Evolutionary conservation across 805 yeast species (phyloP).

Genomic region (Saturnispora quitensis): DNA sequence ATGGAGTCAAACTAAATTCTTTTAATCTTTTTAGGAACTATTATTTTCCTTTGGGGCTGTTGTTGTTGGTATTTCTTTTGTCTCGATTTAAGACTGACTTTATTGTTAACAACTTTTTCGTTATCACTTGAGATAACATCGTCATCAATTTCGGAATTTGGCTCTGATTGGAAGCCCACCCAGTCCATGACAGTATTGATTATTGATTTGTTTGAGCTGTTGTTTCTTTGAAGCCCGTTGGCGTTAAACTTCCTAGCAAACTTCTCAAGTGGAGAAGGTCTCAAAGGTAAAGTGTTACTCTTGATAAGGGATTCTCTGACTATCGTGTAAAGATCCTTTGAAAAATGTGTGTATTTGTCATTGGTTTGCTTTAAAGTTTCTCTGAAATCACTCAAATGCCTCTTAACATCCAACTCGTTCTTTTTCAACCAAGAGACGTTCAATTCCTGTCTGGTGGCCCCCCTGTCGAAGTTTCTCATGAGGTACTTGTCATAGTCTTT

Average conservation of each 20-base stretch:
- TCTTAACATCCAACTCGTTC: slow-evolving; percentile 89
- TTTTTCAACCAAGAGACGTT: slow-evolving; percentile 97
- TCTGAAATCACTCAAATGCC: slow-evolving; percentile 81
- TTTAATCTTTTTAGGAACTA: slow-evolving; percentile 1
- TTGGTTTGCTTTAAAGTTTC: slow-evolving; percentile 76
- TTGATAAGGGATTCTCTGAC: slow-evolving; percentile 56
- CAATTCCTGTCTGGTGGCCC: slow-evolving; percentile 92
- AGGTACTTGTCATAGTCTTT: slow-evolving; percentile 93
- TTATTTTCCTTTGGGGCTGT: slow-evolving; percentile 6
- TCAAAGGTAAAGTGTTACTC: slow-evolving; percentile 9
- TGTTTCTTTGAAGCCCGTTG: slow-evolving; percentile 30
- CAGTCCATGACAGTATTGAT: slow-evolving; percentile 29
- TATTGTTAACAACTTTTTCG: not conserved
- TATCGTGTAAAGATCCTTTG: slow-evolving; percentile 78
- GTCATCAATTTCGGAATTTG: slow-evolving; percentile 18
- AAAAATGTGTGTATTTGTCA: slow-evolving; percentile 55
- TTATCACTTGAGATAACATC: slow-evolving; percentile 8
- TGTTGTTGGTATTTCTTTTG: not conserved
- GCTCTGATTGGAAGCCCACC: slow-evolving; percentile 26
- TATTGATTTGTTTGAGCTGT: slow-evolving; percentile 19
- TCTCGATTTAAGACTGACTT: not conserved
- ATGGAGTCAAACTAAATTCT: not conserved
- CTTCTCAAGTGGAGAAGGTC: slow-evolving; percentile 51
- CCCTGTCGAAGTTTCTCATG: slow-evolving; percentile 95
- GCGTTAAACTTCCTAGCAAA: slow-evolving; percentile 59